Percentiles rank a stretch among this genome's conserved stretches.
Evolutionary conservation across 2,329 filamentous ascomycete genomes (phyloP).

Genomic region (Colletotrichum plurivorum): DNA sequence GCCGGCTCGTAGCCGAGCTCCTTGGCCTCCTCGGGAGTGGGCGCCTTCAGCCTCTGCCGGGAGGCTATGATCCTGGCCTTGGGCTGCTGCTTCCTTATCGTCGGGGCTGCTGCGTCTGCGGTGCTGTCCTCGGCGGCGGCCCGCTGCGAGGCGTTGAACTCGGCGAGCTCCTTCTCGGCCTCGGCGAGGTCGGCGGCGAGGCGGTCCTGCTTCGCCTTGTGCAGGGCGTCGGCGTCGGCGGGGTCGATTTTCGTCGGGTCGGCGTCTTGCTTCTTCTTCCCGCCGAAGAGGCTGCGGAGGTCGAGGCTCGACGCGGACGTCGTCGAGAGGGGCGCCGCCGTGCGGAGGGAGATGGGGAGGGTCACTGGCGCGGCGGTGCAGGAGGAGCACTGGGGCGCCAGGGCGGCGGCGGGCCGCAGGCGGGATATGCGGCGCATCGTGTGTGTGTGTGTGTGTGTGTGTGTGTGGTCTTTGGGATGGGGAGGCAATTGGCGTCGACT

Average conservation of each 20-base stretch:
- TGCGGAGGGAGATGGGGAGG: constrained; percentile 33
- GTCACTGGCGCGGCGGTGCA: constrained; percentile 41
- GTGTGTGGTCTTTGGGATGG: background rate
- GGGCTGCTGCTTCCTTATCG: no score
- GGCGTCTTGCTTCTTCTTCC: constrained; percentile 52
- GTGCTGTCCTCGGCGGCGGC: background rate
- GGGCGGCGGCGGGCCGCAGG: constrained; percentile 51
- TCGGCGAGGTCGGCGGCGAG: constrained; percentile 42
- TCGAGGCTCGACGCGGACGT: constrained; percentile 51
- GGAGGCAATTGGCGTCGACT: background rate
- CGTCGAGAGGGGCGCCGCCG: constrained; percentile 49
- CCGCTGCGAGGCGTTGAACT: constrained; percentile 16
- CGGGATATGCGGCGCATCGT: constrained; percentile 61
- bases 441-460: background rate
- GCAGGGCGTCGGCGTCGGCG: constrained; percentile 52
- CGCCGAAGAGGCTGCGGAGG: constrained; percentile 55
- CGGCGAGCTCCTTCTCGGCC: constrained; percentile 40
- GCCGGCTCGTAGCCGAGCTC: constrained; percentile 62
- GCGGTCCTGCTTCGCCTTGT: constrained; percentile 51
- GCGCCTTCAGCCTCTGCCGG: background rate
- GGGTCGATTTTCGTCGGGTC: constrained; percentile 49
- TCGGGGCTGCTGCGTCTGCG: background rate
- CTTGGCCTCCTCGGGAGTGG: background rate
- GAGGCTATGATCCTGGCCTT: no score
- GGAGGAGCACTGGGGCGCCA: constrained; percentile 24